phyloP scores from a whole-genome alignment of 192 early-diverging fungal genomes.

The Linnemannia hyalina region DNA sequence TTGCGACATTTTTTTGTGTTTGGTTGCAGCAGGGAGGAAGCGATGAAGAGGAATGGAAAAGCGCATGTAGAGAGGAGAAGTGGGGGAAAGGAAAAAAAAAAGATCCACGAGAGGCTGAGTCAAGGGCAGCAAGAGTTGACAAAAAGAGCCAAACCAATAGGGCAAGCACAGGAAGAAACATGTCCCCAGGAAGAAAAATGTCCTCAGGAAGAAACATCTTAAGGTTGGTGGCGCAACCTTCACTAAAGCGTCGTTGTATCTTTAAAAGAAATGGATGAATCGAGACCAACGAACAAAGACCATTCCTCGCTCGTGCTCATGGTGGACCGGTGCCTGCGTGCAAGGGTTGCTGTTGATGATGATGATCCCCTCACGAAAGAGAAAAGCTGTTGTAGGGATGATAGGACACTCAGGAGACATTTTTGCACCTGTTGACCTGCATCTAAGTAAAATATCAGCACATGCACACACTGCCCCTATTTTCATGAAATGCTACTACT shows the following conservation, averaged over 20 bases:
- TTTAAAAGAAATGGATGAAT: neutral
- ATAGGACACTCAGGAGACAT: neutral
- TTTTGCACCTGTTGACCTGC: neutral
- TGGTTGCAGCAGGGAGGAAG: neutral
- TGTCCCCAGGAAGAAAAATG: too few relatives aligned
- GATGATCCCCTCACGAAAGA: neutral
- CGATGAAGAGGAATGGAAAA: neutral
- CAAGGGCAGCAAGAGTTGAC: neutral
- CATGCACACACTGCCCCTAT: conserved; percentile 1
- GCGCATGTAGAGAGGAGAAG: neutral
- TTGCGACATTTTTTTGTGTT: neutral
- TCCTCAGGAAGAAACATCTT: too few relatives aligned
- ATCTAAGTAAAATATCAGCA: neutral
- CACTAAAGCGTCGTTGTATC: too few relatives aligned
- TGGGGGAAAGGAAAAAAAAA: neutral
- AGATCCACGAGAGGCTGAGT: neutral
- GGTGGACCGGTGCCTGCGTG: too few relatives aligned
- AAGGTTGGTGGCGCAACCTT: too few relatives aligned
- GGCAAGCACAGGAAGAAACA: too few relatives aligned
- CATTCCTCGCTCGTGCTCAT: conserved; percentile 1
- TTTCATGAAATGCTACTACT: neutral
- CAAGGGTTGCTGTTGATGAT: neutral
- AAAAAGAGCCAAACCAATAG: neutral
- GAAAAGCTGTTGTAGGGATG: neutral
- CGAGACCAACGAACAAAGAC: neutral